Base-by-base conservation (phyloP, 106 monocot species). In the Dactylorhiza incarnata region DNA sequence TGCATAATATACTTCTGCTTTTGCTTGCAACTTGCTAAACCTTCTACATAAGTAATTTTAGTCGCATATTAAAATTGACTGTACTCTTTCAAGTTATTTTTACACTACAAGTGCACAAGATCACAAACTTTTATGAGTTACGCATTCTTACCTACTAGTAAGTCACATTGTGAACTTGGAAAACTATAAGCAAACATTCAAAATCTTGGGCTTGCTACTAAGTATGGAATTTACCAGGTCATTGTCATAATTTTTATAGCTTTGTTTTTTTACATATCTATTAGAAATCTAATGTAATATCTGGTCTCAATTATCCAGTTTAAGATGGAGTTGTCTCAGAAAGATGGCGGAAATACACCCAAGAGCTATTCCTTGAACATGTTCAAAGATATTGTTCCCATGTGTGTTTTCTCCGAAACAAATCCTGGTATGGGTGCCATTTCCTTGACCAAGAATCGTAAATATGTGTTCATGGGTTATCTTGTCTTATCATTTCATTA, bases 351-450 rank as follows among this genome's bases (percentile, higher is more conserved):
- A 9, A 90, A 93, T 77, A 84, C 81, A 24, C 96, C 96, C 15
- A 96, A 93, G 85, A 93, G 96, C 81, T 96, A 93, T 78, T 87
- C 91, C 29, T 69, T 97, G 54, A 97, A 93, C 80, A 97, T 97
- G 96, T 93, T 89, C 87, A 97, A 91, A 70, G 96, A 97, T 81
- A 89, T 97, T 73, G 96, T 97, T 71, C 96, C 96, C 49, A 91
- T 97, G 91, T 89, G 86, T 81, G 85, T 97, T 56, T 89, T 96
- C 53, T 87, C 91, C 22, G 96, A 97, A 78, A 85, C 96, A 84
- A 91, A 80, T 78, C 93, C 87, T 89, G 90, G 96, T 97, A 77
- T 80, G 69, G 10, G 79, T 79, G 4, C 26, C 7, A 17, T 61
- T 16, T n/a, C 9, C 23, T 70, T 46, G 45, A 59, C 23, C 63